Evolutionary conservation across 306 rosid species (phyloP), one percentile per base, ranked within the genome.

Genomic region (Prunus salicina): DNA sequence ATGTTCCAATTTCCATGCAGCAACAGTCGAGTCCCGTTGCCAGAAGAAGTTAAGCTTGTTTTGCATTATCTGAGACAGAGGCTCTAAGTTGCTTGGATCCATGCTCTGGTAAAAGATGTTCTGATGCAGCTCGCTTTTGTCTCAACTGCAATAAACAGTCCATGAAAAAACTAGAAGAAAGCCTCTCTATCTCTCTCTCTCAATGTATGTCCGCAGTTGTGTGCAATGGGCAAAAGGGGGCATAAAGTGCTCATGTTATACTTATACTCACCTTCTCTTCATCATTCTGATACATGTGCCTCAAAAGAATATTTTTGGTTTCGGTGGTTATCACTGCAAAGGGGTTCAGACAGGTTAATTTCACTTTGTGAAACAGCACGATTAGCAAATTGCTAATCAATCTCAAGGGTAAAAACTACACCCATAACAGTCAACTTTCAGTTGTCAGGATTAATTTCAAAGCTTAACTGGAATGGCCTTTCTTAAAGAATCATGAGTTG

Each of bases 251-350:
- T 8, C 15, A 50, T 49, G 9, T 25, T 11, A 71, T 16, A 30
- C 41, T 18, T 5, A 27, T 80, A 78, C 85, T 50, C 12, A 84
- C 88, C 87, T 87, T 84, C 75, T 87, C 84, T 72, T 82, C 88
- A 38, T 85, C 75, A 57, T 82, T 90, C 89, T 84, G 95, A 76
- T 92, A 94, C 72, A 94, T 89, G 78, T 94, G 93, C 80, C 97
- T 88, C 66, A 92, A 73, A 66, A 94, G 96, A 78, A 91, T 90
- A 72, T 88, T 92, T 80, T 80, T 90, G 65, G 88, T 80, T 71
- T 94, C 98, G 16, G 89, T 90, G 24, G 82, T 83, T 84, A 94
- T 89, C 90, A 91, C 98, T 94, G 93, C 83, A 80, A 64, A 57
- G 58, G 67, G 53, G 68, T 24, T 79, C 73, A 71, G 64, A 49